Evolutionary conservation across 2,329 filamentous ascomycete species (phyloP).

Genomic region (Penicillium paneum): DNA sequence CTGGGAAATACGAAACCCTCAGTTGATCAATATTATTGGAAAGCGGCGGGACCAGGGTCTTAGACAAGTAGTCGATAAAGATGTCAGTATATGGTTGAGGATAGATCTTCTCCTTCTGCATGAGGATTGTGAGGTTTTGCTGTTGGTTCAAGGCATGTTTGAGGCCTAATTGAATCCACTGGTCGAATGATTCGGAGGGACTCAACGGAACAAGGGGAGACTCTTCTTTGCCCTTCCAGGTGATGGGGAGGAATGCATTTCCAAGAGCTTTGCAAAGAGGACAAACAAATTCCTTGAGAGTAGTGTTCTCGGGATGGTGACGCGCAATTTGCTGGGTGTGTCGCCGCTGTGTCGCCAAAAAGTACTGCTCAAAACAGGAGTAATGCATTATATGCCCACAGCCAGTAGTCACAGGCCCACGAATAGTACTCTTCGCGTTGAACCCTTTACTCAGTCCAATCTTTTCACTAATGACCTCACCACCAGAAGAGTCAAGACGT

Average conservation of each 20-base stretch:
- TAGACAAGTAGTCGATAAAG: slow-evolving; percentile 52
- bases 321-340: slow-evolving; percentile 91
- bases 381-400: slow-evolving; percentile 99
- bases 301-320: slow-evolving; percentile 81
- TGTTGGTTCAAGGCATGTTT: slow-evolving; percentile 46
- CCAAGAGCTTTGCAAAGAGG: slow-evolving; percentile 95
- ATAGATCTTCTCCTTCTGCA: slow-evolving; percentile 35
- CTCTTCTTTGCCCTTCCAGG: slow-evolving; percentile 91
- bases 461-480: slow-evolving; percentile 68
- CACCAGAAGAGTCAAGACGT: slow-evolving; percentile 71
- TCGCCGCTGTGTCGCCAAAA: slow-evolving; percentile 74
- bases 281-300: slow-evolving; percentile 86
- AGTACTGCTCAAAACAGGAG: slow-evolving; percentile 89
- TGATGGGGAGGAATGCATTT: slow-evolving; percentile 89
- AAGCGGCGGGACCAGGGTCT: slow-evolving; percentile 51
- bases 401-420: slow-evolving; percentile 80
- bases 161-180: slow-evolving; percentile 65
- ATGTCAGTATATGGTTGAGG: slow-evolving; percentile 45
- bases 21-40: slow-evolving; percentile 41
- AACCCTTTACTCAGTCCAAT: slow-evolving; percentile 89
- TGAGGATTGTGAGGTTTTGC: slow-evolving; percentile 46
- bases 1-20: slow-evolving; percentile 26
- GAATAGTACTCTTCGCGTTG: slow-evolving; percentile 61
- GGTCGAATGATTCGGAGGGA: slow-evolving; percentile 58
- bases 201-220: slow-evolving; percentile 72